phyloP scores from a whole-genome alignment of 2,329 filamentous ascomycete species.

The Penicillium oxalicum region DNA sequence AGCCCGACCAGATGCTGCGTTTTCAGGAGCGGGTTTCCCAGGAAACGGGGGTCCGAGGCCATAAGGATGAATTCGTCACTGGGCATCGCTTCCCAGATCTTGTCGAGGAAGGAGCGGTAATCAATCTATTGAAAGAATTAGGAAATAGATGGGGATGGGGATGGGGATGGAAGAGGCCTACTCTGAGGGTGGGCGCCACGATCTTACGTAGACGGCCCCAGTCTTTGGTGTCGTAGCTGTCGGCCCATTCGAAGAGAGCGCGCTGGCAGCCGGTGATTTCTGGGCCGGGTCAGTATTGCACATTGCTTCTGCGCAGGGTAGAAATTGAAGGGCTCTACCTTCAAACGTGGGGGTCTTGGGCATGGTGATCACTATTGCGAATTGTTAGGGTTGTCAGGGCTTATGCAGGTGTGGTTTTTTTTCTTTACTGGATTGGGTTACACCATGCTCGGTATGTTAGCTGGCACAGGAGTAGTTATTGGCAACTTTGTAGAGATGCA shows the following conservation, averaged over 20 bases:
- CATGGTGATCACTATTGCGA: not conserved
- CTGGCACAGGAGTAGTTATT: too few relatives aligned
- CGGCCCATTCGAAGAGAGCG: slow-evolving; percentile 35
- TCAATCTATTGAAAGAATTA: slow-evolving; percentile 47
- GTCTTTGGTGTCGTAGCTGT: slow-evolving; percentile 39
- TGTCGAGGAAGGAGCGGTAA: slow-evolving; percentile 55
- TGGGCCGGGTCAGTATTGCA: slow-evolving; percentile 1
- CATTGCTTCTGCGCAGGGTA: not conserved
- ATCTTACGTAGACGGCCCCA: slow-evolving; percentile 31
- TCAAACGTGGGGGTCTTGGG: not conserved
- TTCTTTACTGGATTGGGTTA: too few relatives aligned
- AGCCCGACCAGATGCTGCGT: slow-evolving; percentile 58
- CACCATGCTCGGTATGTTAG: too few relatives aligned
- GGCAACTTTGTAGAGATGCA: too few relatives aligned
- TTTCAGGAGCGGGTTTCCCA: slow-evolving; percentile 52
- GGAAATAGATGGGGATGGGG: not conserved
- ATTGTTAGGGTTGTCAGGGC: too few relatives aligned
- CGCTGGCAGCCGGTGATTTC: slow-evolving; percentile 23
- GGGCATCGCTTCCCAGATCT: slow-evolving; percentile 42
- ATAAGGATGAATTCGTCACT: slow-evolving; percentile 52
- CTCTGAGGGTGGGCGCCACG: slow-evolving; percentile 32
- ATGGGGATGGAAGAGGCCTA: not conserved
- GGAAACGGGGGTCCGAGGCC: slow-evolving; percentile 46
- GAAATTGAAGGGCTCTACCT: not conserved
- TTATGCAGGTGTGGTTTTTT: too few relatives aligned